These are phyloP conservation scores for Colletotrichum lupini DNA, from an alignment of 2,329 filamentous ascomycete species.

Conservation along the genomic window DNA sequence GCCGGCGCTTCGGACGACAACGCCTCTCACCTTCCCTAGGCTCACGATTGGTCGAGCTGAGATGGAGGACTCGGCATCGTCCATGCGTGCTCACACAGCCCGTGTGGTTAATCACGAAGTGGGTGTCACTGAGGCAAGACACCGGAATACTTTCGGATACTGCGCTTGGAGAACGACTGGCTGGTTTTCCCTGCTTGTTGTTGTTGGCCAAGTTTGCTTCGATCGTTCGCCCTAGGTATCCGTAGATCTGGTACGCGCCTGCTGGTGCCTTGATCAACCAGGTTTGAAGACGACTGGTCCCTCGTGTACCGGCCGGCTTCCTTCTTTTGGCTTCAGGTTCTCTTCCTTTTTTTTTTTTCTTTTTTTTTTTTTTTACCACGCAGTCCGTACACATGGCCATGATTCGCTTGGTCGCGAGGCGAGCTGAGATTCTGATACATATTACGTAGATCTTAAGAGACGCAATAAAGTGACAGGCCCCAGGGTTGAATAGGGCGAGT, in stretches of 20 bases:
- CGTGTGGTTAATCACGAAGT: not conserved
- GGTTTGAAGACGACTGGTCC: not conserved
- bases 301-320: not conserved
- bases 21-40: not conserved
- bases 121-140: not conserved
- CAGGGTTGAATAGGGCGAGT: not conserved
- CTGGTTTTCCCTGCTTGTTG: not conserved
- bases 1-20: constrained; percentile 10
- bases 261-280: not conserved
- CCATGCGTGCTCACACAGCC: not conserved
- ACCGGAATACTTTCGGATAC: not conserved
- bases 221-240: not conserved
- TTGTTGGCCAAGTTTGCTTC: not conserved
- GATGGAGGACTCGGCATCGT: not conserved
- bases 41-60: not conserved
- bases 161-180: not conserved
- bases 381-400: not conserved
- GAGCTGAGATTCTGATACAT: not conserved
- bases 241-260: not conserved
- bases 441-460: not conserved
- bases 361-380: not conserved
- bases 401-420: not conserved
- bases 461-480: not conserved
- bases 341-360: not conserved
- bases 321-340: not conserved